A percentile compares a stretch with the other conserved stretches of the same genome.
These are phyloP conservation scores for Didymella arachidicola DNA, from an alignment of 2,329 filamentous ascomycete genomes.

Conservation along the genomic window DNA sequence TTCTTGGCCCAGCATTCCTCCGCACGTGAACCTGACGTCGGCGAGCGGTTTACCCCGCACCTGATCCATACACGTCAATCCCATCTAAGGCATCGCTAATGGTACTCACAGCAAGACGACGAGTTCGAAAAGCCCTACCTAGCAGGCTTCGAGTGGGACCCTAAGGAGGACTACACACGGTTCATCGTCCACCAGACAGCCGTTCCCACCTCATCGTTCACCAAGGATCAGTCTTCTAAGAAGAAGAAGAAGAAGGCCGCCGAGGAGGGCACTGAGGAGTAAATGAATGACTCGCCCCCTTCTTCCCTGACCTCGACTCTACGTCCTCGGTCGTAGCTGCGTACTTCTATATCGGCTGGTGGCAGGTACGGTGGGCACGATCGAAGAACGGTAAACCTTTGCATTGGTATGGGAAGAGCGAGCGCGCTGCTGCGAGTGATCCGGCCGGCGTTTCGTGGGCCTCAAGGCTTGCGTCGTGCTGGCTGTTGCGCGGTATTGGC, in stretches of 20 bases:
- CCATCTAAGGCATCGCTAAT: slow-evolving; percentile 28
- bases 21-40: not conserved
- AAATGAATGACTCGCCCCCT: slow-evolving; percentile 51
- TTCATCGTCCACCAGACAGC: slow-evolving; percentile 87
- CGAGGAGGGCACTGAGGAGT: slow-evolving; percentile 39
- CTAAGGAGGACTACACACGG: slow-evolving; percentile 86
- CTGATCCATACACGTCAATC: not conserved
- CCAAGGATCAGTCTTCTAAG: slow-evolving; percentile 53
- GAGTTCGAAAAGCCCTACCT: slow-evolving; percentile 88
- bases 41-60: slow-evolving; percentile 15
- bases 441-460: slow-evolving; percentile 22
- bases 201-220: slow-evolving; percentile 55
- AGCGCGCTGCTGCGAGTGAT: slow-evolving; percentile 34
- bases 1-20: slow-evolving; percentile 1
- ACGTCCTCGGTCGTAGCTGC: slow-evolving; percentile 32
- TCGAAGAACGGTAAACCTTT: slow-evolving; percentile 38
- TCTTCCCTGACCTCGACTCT: slow-evolving; percentile 45
- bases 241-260: slow-evolving; percentile 51
- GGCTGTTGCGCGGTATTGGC: slow-evolving; percentile 26
- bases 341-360: slow-evolving; percentile 35
- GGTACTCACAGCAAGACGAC: slow-evolving; percentile 75
- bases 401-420: slow-evolving; percentile 48
- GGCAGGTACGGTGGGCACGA: slow-evolving; percentile 31
- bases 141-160: slow-evolving; percentile 95
- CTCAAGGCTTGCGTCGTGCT: slow-evolving; percentile 27